Conservation (phyloP, 1,284 basidiomycete species). For the Neotropicomus parvogracilis region DNA sequence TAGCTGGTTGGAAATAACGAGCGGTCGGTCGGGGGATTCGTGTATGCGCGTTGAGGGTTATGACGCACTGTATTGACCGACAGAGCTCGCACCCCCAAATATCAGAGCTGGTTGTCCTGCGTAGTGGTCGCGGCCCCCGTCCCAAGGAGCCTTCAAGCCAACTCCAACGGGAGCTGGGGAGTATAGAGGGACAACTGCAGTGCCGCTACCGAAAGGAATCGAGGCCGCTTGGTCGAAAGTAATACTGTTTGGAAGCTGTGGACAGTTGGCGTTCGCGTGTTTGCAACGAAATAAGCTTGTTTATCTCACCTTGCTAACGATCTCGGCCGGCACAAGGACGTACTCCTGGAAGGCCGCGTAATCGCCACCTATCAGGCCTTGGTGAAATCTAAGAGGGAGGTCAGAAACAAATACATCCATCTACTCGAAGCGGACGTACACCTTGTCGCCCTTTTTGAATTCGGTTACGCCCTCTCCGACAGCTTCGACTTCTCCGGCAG, state of each 20-base stretch:
- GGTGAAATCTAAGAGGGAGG: conserved; percentile 23
- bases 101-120: conserved; percentile 31
- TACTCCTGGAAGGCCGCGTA: conserved; percentile 35
- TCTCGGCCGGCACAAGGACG: conserved; percentile 27
- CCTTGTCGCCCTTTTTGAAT: conserved; percentile 46
- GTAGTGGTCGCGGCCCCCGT: conserved; percentile 21
- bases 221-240: conserved; percentile 27
- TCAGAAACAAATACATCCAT: not conserved
- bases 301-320: conserved; percentile 26
- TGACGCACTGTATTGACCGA: conserved; percentile 35
- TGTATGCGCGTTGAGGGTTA: no score
- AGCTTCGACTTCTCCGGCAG: conserved; percentile 44
- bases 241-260: conserved; percentile 23
- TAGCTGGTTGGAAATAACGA: conserved; percentile 26
- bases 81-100: conserved; percentile 36
- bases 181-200: conserved; percentile 21
- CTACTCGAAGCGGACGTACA: conserved; percentile 31
- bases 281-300: not conserved
- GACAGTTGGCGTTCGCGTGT: not conserved
- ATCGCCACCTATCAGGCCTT: conserved; percentile 20
- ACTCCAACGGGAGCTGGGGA: conserved; percentile 20
- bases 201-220: conserved; percentile 12
- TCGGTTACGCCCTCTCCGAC: conserved; percentile 41
- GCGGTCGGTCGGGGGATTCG: not conserved
- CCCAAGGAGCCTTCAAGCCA: conserved; percentile 26